Evolutionary conservation across 2,329 filamentous ascomycete species (phyloP), one percentile per base, ranked within the genome.

Genomic region (Mariannaea sp.): DNA sequence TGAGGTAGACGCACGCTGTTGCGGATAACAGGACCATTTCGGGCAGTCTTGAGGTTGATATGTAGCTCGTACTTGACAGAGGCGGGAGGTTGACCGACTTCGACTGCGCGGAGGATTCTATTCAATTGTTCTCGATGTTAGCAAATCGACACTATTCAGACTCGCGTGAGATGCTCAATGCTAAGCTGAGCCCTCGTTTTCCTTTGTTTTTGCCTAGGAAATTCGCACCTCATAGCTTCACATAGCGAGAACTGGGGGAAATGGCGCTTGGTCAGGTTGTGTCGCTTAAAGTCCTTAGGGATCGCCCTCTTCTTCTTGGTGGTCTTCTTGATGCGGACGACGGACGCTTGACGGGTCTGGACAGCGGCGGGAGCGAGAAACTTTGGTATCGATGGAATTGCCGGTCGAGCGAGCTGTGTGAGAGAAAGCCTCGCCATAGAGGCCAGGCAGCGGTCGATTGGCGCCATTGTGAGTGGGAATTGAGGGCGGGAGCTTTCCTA

Each of bases 221-320:
- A 55, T 80, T 53, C n/a, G n/a, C 75, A 91, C 90, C 92, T 85
- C 85, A 99, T 94, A 13, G 94, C 95, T 77, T 99, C 94, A 62
- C 90, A 88, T 26, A 99, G 80, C 1, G 91, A 84, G 68, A 88
- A 96, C 67, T 89, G 87, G 1, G 74, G 73, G 32, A 75, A 75
- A 29, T 90, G 80, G 36, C 85, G 82, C 59, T 84, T 77, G 57
- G 82, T 82, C 59, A 93, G 71, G 59, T 85, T 81, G 70, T 85
- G 92, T 26, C 84, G 81, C 59, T 82, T 84, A 57, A 82, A 84
- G 9, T 82, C 79, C 74, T 90, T 90, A 68, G 84, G 81, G 46
- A 79, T 74, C 64, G 80, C 77, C 72, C 80, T 85, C 71, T 80
- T 82, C 73, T 83, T 83, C 58, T 73, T 71, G 39, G 75, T 71